Base-by-base conservation (phyloP, 2,329 filamentous ascomycete genomes). In the Ascochyta viciae-villosae region DNA sequence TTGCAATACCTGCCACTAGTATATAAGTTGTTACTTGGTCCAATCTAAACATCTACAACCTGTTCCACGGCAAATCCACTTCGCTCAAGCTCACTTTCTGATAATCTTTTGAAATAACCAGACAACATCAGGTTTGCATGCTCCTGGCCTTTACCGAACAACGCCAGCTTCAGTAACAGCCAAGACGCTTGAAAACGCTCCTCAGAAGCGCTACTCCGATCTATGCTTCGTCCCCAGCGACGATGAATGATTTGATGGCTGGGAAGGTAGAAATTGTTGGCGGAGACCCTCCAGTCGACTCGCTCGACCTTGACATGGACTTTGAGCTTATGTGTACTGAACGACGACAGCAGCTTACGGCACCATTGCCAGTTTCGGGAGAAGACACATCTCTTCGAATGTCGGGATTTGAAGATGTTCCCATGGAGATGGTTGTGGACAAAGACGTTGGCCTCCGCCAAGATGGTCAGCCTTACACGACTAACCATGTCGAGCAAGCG, bases 401-500 rank as follows among this genome's bases (percentile, higher is more conserved):
- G 23, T 48, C 24, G 27, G 23, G 37, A 3, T 26, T 24, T 15
- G 37, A 58, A 35, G 41, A 50, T 47, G 38, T 34, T 29, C 31
- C 40, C 4, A 54, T 54, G 50, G 29, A 51, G 29, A 42, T 44
- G 40, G 52, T 26, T 38, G 34, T 22, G 3, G 23, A 35, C 7
- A 15, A 35, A 31, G 35, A 13, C 23, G 39, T 49, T 13, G 7
- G 3, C 23, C 23, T 24, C n/a, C 15, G 46, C 43, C 54, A 53
- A 50, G 41, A 42, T 24, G 12, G 12, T 31, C 19, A 39, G 37
- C 27, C 38, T 31, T 22, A n/a, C 3, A 4, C 0, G 2, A 31
- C 66, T 68, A 69, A 50, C 59, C 43, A 24, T 10, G 27, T 45
- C 16, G 50, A 54, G 53, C 56, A 58, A 50, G 50, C 50, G 50